Evolutionary conservation across 306 rosid species (phyloP).

Genomic region (Trichosanthes truncata): DNA sequence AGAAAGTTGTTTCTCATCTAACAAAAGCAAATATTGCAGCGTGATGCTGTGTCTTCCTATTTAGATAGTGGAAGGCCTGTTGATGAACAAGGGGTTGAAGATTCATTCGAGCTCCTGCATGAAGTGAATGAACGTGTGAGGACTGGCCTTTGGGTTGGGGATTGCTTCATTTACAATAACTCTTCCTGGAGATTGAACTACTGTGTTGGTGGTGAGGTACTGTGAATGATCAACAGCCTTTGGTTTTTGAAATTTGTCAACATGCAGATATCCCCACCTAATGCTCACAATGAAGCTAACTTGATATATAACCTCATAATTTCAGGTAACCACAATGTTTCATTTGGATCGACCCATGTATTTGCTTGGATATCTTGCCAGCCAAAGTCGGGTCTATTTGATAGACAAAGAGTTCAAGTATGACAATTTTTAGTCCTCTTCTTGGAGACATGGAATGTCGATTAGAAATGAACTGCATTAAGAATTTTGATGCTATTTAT

Average conservation of each 20-base stretch:
- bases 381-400: constrained; percentile 85
- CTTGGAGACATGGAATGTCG: constrained; percentile 10
- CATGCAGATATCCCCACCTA: constrained; percentile 11
- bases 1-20: not conserved
- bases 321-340: constrained; percentile 96
- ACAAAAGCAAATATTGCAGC: constrained; percentile 42
- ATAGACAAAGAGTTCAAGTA: constrained; percentile 99
- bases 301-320: constrained; percentile 25
- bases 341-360: constrained; percentile 99
- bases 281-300: constrained; percentile 7
- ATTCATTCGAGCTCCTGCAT: constrained; percentile 95
- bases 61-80: constrained; percentile 75
- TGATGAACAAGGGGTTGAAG: constrained; percentile 97
- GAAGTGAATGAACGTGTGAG: constrained; percentile 92
- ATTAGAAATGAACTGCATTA: constrained; percentile 8
- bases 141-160: constrained; percentile 99
- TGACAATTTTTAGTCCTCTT: constrained; percentile 22
- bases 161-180: constrained; percentile 95
- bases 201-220: constrained; percentile 99
- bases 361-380: constrained; percentile 96
- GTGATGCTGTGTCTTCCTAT: constrained; percentile 80
- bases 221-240: not conserved
- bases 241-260: not conserved
- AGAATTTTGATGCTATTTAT: constrained; percentile 5
- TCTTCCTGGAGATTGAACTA: constrained; percentile 97